Evolutionary conservation across 2,329 filamentous ascomycete species (phyloP).

Genomic region (Arachnomyces sp.): DNA sequence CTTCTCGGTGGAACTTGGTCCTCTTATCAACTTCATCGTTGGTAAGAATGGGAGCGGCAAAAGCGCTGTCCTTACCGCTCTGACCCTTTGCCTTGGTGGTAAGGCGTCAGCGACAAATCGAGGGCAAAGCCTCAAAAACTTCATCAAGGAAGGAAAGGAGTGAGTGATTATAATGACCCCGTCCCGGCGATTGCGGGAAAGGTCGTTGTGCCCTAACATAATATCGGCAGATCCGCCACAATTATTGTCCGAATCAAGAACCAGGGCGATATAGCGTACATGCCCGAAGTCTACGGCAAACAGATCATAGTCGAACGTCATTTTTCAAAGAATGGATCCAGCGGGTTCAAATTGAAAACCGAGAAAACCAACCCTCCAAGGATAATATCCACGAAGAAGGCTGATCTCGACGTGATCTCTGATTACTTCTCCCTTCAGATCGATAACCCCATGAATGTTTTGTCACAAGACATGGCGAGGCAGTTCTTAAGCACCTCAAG

Average conservation of each 20-base stretch:
- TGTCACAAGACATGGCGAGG: constrained; percentile 90
- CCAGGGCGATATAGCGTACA: constrained; percentile 72
- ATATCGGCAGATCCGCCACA: constrained; percentile 41
- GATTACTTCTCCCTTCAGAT: constrained; percentile 92
- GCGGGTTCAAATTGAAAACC: constrained; percentile 81
- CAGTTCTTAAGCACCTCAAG: constrained; percentile 84
- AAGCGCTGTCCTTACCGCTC: constrained; percentile 85
- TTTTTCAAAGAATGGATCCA: constrained; percentile 66
- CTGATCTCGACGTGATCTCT: constrained; percentile 82
- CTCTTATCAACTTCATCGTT: constrained; percentile 95
- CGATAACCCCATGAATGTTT: constrained; percentile 90
- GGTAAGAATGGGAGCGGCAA: constrained; percentile 97
- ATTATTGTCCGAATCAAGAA: constrained; percentile 88
- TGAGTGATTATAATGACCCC: constrained; percentile 19
- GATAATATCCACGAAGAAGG: constrained; percentile 71
- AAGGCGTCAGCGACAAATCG: constrained; percentile 91
- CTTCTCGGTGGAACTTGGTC: constrained; percentile 75
- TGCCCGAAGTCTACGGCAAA: constrained; percentile 70
- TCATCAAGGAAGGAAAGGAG: constrained; percentile 84
- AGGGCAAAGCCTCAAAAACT: constrained; percentile 76
- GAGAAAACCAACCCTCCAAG: constrained; percentile 45
- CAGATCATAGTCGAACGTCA: constrained; percentile 86
- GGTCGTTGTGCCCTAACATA: not conserved
- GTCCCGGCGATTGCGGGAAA: not conserved
- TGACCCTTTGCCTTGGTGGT: constrained; percentile 88